phyloP scores from a whole-genome alignment of 352 stramenopile genomes.

The Labyrinthula sp. region DNA sequence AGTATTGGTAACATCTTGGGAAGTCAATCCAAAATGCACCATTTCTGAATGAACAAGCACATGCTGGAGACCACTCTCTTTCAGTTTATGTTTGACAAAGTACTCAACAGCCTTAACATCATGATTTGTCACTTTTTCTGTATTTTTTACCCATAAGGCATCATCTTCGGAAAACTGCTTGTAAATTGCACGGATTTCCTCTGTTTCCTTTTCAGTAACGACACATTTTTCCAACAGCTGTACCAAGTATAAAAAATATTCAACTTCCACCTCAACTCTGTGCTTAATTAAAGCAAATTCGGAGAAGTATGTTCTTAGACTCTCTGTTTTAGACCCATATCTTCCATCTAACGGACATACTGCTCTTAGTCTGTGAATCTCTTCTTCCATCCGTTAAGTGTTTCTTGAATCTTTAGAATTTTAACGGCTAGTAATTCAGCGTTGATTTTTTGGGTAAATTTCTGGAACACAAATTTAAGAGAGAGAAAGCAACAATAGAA shows the following conservation, averaged over 20 bases:
- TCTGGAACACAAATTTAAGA: too few relatives aligned
- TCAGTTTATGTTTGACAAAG: constrained; percentile 36
- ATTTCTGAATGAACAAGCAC: constrained; percentile 31
- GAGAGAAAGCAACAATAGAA: too few relatives aligned
- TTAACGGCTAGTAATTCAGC: too few relatives aligned
- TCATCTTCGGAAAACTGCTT: constrained; percentile 27
- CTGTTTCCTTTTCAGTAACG: constrained; percentile 5
- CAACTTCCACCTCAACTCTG: constrained; percentile 35
- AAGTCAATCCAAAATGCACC: constrained; percentile 38
- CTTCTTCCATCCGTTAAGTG: too few relatives aligned
- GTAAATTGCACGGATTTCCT: constrained; percentile 27
- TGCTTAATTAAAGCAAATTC: constrained; percentile 33
- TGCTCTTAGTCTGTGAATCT: too few relatives aligned
- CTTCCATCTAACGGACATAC: constrained; percentile 18
- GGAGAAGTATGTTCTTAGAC: constrained; percentile 16
- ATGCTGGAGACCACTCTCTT: constrained; percentile 24
- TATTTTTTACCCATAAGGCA: constrained; percentile 35
- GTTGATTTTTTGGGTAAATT: too few relatives aligned
- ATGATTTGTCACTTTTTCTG: constrained; percentile 38
- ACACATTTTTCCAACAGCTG: constrained; percentile 22
- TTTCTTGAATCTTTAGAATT: too few relatives aligned
- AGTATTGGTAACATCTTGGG: constrained; percentile 38
- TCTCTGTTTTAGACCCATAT: constrained; percentile 1
- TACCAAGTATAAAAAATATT: constrained; percentile 31
- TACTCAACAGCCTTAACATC: constrained; percentile 40